Conservation (phyloP, 371 early-diverging fungal species). For the Actinomortierella ambigua region DNA sequence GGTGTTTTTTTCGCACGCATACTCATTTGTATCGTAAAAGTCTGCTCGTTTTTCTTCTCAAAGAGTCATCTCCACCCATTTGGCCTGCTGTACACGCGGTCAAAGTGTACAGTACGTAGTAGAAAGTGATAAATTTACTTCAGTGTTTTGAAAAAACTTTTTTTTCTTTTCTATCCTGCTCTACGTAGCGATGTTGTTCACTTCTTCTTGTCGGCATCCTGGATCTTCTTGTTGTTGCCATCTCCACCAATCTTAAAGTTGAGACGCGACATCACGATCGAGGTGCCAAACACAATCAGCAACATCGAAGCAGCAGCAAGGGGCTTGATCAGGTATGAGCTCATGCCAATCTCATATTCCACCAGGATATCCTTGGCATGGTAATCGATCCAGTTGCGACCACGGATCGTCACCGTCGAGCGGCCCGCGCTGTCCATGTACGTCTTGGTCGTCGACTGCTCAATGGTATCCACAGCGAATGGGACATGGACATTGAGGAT, state of each 20-base stretch:
- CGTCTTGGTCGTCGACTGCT: constrained; percentile 58
- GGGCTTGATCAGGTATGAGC: constrained; percentile 37
- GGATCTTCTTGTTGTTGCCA: constrained; percentile 27
- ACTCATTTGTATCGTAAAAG: no score
- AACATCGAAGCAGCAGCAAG: constrained; percentile 38
- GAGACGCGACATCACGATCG: constrained; percentile 29
- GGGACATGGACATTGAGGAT: constrained; percentile 68
- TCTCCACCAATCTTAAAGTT: constrained; percentile 33
- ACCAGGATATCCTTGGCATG: constrained; percentile 54
- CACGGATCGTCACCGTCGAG: constrained; percentile 67
- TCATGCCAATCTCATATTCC: constrained; percentile 24
- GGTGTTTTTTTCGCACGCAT: no score
- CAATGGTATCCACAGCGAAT: constrained; percentile 57
- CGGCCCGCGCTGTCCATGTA: constrained; percentile 85
- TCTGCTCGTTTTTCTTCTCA: no score
- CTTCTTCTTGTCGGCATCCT: no score
- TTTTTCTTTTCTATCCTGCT: no score
- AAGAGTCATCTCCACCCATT: no score
- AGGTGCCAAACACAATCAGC: constrained; percentile 29
- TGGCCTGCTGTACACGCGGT: no score
- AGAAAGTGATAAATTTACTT: no score
- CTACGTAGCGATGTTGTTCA: no score
- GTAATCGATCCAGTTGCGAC: constrained; percentile 69
- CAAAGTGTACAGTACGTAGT: no score
- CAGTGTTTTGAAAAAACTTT: no score